A percentile compares a stretch with the other conserved stretches of the same genome.
These are phyloP conservation scores for Apiotrichum veenhuisii DNA, from an alignment of 1,284 basidiomycete genomes.

Conservation along the genomic window DNA sequence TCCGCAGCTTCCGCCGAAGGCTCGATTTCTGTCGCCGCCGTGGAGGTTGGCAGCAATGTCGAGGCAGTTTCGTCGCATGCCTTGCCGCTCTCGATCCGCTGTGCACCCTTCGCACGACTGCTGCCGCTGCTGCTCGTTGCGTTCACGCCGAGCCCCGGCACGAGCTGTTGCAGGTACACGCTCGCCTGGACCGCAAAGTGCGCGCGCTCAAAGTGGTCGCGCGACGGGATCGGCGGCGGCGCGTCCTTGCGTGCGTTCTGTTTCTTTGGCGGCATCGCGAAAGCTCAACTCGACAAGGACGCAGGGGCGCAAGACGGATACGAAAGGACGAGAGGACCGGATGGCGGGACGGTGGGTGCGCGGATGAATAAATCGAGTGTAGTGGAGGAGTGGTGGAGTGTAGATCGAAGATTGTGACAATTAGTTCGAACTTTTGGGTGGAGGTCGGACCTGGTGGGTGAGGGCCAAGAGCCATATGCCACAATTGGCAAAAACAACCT, in stretches of 20 bases:
- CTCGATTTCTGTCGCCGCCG: too few relatives aligned
- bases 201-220: conserved; percentile 42
- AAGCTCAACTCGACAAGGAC: not conserved
- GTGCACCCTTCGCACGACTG: too few relatives aligned
- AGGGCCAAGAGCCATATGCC: too few relatives aligned
- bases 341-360: too few relatives aligned
- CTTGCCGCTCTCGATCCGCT: too few relatives aligned
- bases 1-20: too few relatives aligned
- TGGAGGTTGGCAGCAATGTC: too few relatives aligned
- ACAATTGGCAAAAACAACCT: too few relatives aligned
- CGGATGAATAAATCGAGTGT: too few relatives aligned
- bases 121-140: not conserved
- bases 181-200: conserved; percentile 43
- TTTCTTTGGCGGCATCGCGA: conserved; percentile 2
- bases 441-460: not conserved
- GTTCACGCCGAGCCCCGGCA: not conserved
- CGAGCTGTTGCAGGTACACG: conserved; percentile 34
- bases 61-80: too few relatives aligned
- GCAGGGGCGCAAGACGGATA: not conserved
- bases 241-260: not conserved
- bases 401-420: not conserved
- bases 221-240: conserved; percentile 29
- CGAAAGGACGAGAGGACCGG: too few relatives aligned
- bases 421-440: not conserved
- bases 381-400: not conserved